Percentiles rank a stretch among this genome's conserved stretches.
phyloP scores from a whole-genome alignment of 2,329 filamentous ascomycete species.

The Penicillium vulpinum region DNA sequence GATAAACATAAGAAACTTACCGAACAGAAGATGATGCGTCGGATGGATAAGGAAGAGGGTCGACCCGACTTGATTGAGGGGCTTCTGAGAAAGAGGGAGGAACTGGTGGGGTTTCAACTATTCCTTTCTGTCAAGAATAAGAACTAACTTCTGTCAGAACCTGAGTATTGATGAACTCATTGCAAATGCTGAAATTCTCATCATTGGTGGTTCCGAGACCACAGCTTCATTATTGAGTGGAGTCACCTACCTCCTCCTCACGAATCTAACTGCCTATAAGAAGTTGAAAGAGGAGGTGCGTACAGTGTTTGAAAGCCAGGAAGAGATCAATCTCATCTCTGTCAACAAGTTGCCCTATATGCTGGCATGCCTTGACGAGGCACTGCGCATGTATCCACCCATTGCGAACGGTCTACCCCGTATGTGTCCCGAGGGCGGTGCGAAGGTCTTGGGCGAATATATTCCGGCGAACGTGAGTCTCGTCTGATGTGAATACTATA shows the following conservation, averaged over 20 bases:
- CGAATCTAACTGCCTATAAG: constrained; percentile 31
- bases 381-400: constrained; percentile 45
- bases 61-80: constrained; percentile 20
- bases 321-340: constrained; percentile 42
- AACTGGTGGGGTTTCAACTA: constrained; percentile 11
- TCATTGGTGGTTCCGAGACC: constrained; percentile 49
- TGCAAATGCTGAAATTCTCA: constrained; percentile 33
- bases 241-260: constrained; percentile 44
- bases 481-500: background rate
- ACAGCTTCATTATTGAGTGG: constrained; percentile 49
- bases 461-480: constrained; percentile 23
- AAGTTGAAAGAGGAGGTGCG: constrained; percentile 45
- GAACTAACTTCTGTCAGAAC: constrained; percentile 1
- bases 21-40: constrained; percentile 17
- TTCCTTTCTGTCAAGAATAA: background rate
- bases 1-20: constrained; percentile 14
- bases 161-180: constrained; percentile 33
- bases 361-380: constrained; percentile 46
- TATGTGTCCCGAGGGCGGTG: constrained; percentile 19
- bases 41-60: constrained; percentile 10
- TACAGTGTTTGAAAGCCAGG: constrained; percentile 33
- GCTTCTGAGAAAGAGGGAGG: constrained; percentile 19
- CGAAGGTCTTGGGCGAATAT: constrained; percentile 20
- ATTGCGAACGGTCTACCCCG: constrained; percentile 27
- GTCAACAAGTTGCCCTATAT: constrained; percentile 41